Percentiles rank a stretch among this genome's conserved stretches.
These are phyloP conservation scores for Artemisia annua DNA, from an alignment of 129 eudicot genomes.

Conservation along the genomic window DNA sequence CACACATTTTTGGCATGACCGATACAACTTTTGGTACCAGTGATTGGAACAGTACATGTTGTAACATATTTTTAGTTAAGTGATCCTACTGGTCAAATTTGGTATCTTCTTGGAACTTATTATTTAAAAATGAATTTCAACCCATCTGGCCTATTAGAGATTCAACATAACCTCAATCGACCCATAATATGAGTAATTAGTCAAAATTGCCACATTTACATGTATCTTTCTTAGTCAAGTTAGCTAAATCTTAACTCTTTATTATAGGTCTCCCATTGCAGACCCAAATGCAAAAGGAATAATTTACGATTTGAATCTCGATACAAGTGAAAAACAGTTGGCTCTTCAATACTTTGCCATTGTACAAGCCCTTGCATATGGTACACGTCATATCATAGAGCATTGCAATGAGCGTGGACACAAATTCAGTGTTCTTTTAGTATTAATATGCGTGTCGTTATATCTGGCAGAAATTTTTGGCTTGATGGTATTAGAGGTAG, in stretches of 20 bases:
- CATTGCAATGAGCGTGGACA: conserved; percentile 95
- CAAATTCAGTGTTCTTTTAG: conserved; percentile 47
- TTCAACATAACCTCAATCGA: no score
- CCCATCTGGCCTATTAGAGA: not conserved
- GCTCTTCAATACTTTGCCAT: conserved; percentile 93
- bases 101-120: no score
- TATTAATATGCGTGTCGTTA: not conserved
- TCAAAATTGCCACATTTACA: not conserved
- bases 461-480: not conserved
- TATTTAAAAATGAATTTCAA: no score
- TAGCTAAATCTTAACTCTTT: not conserved
- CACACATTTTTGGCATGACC: no score
- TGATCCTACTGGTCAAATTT: no score
- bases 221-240: not conserved
- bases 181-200: no score
- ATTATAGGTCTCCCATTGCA: no score
- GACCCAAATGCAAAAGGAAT: conserved; percentile 93
- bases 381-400: conserved; percentile 95
- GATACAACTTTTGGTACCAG: no score
- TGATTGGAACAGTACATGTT: no score
- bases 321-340: conserved; percentile 84
- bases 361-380: conserved; percentile 91
- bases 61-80: no score
- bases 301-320: conserved; percentile 82
- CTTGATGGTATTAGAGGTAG: not conserved